Evolutionary conservation across 495 filamentous ascomycete genomes (phyloP).

Genomic region (Cercophora scortea): DNA sequence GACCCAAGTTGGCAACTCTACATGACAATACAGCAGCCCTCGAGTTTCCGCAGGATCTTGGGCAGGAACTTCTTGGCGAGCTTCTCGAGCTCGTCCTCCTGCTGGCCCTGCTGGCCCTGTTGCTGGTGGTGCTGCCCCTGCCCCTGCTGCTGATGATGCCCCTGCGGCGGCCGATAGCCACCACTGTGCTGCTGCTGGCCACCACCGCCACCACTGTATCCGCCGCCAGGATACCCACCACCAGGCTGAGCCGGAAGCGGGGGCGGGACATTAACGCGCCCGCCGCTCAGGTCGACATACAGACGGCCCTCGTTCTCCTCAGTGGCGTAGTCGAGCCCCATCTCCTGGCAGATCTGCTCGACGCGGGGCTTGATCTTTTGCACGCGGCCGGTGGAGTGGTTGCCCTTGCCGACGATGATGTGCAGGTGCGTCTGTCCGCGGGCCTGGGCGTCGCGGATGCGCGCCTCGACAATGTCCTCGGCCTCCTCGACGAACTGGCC

Average conservation of each 20-base stretch:
- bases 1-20: constrained; percentile 28
- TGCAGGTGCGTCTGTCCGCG: constrained; percentile 66
- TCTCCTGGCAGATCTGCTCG: constrained; percentile 71
- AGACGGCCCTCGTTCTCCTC: constrained; percentile 86
- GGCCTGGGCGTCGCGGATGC: constrained; percentile 65
- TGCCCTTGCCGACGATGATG: constrained; percentile 86
- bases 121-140: constrained; percentile 21
- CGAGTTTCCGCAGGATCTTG: constrained; percentile 51
- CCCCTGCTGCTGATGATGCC: constrained; percentile 27
- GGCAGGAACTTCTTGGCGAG: constrained; percentile 55
- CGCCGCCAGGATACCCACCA: constrained; percentile 27
- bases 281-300: constrained; percentile 43
- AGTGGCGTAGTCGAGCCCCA: constrained; percentile 71
- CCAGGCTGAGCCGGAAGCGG: constrained; percentile 36
- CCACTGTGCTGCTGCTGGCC: constrained; percentile 15
- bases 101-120: constrained; percentile 20
- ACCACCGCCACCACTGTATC: constrained; percentile 20
- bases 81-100: constrained; percentile 57
- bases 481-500: constrained; percentile 92
- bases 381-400: constrained; percentile 70
- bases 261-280: constrained; percentile 35
- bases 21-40: constrained; percentile 72
- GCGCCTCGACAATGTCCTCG: constrained; percentile 74
- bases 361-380: constrained; percentile 90
- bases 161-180: constrained; percentile 17